Evolutionary conservation across 352 stramenopile species (phyloP), one percentile per base, ranked within the genome.

Genomic region (Globisporangium yorkense): DNA sequence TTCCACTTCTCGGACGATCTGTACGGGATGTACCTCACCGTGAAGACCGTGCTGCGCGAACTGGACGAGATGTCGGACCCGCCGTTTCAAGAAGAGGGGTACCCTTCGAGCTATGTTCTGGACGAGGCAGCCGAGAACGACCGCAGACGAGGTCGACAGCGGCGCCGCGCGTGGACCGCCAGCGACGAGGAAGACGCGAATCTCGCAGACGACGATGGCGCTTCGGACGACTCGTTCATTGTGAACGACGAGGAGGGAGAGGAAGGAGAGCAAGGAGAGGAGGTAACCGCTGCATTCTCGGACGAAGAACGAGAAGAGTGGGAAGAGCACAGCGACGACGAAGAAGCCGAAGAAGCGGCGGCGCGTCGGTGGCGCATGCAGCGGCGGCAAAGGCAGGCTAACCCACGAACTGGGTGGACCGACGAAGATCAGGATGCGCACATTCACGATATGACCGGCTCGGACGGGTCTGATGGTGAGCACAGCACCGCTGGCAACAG

Each of bases 221-320:
- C 78, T n/a, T 83, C 71, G 3, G 75, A 91, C 20, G 73, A 89
- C 56, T 91, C 76, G 13, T 91, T 91, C 33, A 85, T 91, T 43
- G 78, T 87, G 12, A 58, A 65, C 18, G 70, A 87, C 45, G 75
- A 87, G 37, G 57, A 81, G 29, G 63, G 67, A 9, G 55, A 57
- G 21, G 53, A 76, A 16, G 64, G 18, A 21, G 41, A 16, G 9
- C 39, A 66, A 13, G 53, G 54, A 40, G 67, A 74, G 0, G 52
- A 67, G 44, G 54, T 52, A 9, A 45, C 51, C 13, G 62, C 64
- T 35, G 40, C 47, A 9, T 76, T 79, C 56, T 79, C 63, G 2
- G 68, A 73, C 40, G 55, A 61, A 7, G 57, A 70, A n/a, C 62
- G 58, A 15, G 52, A 62, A 5, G 56, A 80, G 0, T 66, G 54